These are phyloP conservation scores for Delitschia confertaspora DNA, from an alignment of 495 filamentous ascomycete genomes.

Conservation along the genomic window DNA sequence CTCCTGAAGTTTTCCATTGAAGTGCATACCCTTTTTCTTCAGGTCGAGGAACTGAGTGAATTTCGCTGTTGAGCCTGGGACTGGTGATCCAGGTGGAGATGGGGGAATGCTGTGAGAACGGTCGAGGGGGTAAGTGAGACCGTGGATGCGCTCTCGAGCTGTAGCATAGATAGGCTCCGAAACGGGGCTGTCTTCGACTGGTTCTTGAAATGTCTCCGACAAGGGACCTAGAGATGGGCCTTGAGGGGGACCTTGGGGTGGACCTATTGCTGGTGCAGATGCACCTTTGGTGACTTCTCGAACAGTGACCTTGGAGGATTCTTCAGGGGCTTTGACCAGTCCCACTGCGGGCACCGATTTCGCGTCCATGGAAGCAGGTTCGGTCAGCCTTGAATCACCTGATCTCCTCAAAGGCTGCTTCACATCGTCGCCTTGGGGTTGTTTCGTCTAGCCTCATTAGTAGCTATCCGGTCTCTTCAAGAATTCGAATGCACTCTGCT, in stretches of 20 bases:
- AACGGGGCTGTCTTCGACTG: conserved; percentile 29
- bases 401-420: too few relatives aligned
- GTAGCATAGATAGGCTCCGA: conserved; percentile 62
- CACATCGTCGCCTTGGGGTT: background rate
- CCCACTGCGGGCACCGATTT: too few relatives aligned
- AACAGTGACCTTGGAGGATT: background rate
- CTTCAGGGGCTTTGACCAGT: too few relatives aligned
- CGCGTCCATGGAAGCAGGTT: background rate
- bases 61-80: conserved; percentile 54
- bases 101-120: conserved; percentile 74
- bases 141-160: conserved; percentile 57
- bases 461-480: conserved; percentile 25
- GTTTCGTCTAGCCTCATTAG: conserved; percentile 16
- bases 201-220: conserved; percentile 18
- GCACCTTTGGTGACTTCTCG: conserved; percentile 3
- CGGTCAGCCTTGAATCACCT: background rate
- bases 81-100: conserved; percentile 72
- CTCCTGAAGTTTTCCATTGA: conserved; percentile 71
- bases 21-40: conserved; percentile 80
- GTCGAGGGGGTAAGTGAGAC: conserved; percentile 74
- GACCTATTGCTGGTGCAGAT: too few relatives aligned
- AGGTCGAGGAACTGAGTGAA: conserved; percentile 75
- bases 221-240: conserved; percentile 43
- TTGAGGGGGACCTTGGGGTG: conserved; percentile 11
- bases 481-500: background rate